phyloP scores from a whole-genome alignment of 73 alveolate species.

The Paramecium primaurelia region DNA sequence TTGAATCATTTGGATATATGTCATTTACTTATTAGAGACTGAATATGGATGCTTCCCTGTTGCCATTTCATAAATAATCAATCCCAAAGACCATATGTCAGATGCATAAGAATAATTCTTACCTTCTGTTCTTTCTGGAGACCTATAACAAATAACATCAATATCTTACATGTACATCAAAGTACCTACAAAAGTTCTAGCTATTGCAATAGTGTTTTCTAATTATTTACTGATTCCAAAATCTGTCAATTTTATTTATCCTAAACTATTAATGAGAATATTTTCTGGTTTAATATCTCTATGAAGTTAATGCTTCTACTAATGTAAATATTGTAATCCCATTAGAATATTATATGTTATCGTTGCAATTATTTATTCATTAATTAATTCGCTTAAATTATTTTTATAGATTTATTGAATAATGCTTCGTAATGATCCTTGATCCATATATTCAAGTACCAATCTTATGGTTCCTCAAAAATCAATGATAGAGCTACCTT shows the following conservation, averaged over 20 bases:
- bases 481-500: constrained; percentile 66
- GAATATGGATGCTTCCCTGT: constrained; percentile 75
- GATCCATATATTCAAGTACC: constrained; percentile 81
- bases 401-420: constrained; percentile 57
- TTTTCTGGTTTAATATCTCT: constrained; percentile 84
- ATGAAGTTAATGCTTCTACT: constrained; percentile 72
- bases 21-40: background rate
- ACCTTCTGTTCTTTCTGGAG: constrained; percentile 84
- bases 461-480: constrained; percentile 55
- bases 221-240: constrained; percentile 83
- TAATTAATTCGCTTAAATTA: constrained; percentile 55
- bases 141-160: background rate
- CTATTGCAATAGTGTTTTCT: constrained; percentile 66
- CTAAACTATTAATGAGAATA: constrained; percentile 67
- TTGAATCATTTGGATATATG: constrained; percentile 42
- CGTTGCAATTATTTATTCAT: constrained; percentile 71
- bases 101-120: constrained; percentile 72
- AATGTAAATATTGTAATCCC: constrained; percentile 74
- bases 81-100: constrained; percentile 91
- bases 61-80: constrained; percentile 82
- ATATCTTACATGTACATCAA: constrained; percentile 68
- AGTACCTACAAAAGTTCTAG: constrained; percentile 84
- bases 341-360: constrained; percentile 66
- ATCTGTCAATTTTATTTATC: constrained; percentile 81
- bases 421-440: constrained; percentile 72